phyloP scores from a whole-genome alignment of 768 basidiomycete species.

The Guyanaporus albipodus region DNA sequence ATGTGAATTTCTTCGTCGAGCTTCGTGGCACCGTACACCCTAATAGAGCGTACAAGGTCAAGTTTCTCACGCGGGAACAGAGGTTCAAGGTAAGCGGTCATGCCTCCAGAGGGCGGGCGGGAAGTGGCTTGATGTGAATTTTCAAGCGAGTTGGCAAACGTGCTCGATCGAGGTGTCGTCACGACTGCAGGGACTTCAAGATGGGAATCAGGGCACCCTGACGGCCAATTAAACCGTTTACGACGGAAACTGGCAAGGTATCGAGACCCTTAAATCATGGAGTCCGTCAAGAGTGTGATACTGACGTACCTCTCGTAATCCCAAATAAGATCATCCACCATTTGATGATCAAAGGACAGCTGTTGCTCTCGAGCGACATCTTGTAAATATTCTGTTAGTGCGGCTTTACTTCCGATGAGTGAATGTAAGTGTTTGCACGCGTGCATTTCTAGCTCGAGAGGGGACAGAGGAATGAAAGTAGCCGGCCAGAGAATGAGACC shows the following conservation, averaged over 20 bases:
- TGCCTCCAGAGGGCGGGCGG: conserved; percentile 10
- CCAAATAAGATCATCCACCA: conserved; percentile 31
- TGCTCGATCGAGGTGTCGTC: conserved; percentile 22
- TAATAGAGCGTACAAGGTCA: conserved; percentile 48
- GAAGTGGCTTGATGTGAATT: conserved; percentile 5
- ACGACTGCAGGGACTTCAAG: conserved; percentile 20
- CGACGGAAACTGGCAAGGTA: conserved; percentile 53
- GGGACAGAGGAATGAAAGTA: conserved; percentile 54
- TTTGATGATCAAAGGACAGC: conserved; percentile 16
- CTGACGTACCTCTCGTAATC: conserved; percentile 34
- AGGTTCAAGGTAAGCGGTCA: conserved; percentile 17
- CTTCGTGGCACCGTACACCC: conserved; percentile 51
- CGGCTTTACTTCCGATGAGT: conserved; percentile 57
- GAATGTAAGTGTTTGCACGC: conserved; percentile 66
- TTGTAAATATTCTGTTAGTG: conserved; percentile 48
- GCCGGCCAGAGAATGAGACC: conserved; percentile 59
- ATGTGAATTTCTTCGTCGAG: conserved; percentile 27
- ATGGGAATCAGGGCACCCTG: conserved; percentile 37
- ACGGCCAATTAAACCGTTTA: conserved; percentile 65
- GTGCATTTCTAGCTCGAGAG: conserved; percentile 69
- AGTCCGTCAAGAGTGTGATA: neutral
- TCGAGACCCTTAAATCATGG: conserved; percentile 7
- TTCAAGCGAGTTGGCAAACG: conserved; percentile 20
- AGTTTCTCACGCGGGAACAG: conserved; percentile 37
- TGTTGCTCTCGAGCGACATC: conserved; percentile 29